A percentile compares a stretch with the other conserved stretches of the same genome.
Evolutionary conservation across 2,329 filamentous ascomycete species (phyloP).

Genomic region (Stenocarpella maydis): DNA sequence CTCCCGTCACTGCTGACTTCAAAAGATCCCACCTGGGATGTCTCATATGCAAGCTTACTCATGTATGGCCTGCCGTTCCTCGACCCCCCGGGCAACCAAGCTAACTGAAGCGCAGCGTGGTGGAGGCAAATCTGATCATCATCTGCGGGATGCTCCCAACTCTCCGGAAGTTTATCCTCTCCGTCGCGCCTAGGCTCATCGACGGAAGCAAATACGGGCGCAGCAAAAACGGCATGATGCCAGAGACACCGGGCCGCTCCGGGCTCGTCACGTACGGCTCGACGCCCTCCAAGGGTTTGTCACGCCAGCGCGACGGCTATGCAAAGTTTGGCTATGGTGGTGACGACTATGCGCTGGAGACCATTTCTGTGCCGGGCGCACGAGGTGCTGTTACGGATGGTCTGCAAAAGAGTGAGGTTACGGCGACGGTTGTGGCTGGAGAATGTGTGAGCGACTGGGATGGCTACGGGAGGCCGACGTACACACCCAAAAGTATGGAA

Average conservation of each 20-base stretch:
- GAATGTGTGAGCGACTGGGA: not conserved
- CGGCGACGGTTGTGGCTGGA: not conserved
- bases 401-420: not conserved
- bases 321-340: constrained; percentile 9
- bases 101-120: constrained; percentile 43
- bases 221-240: not conserved
- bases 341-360: constrained; percentile 20
- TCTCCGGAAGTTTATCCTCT: constrained; percentile 49
- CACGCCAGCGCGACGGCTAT: not conserved
- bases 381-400: not conserved
- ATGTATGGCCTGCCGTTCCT: not conserved
- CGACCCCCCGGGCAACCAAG: not conserved
- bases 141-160: constrained; percentile 52
- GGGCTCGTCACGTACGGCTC: constrained; percentile 20
- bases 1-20: constrained; percentile 41
- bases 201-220: constrained; percentile 34
- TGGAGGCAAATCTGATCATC: constrained; percentile 51
- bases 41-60: constrained; percentile 39
- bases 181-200: constrained; percentile 47
- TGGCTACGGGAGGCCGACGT: not conserved
- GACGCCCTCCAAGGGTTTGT: not conserved
- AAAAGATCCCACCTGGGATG: constrained; percentile 43
- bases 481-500: not conserved
- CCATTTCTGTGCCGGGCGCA: not conserved
- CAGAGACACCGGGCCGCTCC: not conserved